A percentile compares a stretch with the other conserved stretches of the same genome.
phyloP scores from a whole-genome alignment of 208 protist genomes.

The Leishmania lainsoni region DNA sequence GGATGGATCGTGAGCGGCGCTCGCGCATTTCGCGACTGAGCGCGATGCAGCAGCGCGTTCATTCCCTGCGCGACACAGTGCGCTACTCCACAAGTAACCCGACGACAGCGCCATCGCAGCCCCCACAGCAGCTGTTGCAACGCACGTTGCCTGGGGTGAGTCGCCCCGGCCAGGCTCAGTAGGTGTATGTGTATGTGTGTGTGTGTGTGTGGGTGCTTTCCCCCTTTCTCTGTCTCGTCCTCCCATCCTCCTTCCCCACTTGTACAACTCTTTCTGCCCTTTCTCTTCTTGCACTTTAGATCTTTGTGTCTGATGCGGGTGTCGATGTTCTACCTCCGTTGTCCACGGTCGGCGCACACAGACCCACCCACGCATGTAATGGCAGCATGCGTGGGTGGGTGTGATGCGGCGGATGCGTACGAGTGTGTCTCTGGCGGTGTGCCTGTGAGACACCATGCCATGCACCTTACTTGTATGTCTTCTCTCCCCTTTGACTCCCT shows the following conservation, averaged over 20 bases:
- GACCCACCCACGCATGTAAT: neutral
- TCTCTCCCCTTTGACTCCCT: neutral
- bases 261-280: neutral
- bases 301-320: neutral
- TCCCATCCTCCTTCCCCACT: neutral
- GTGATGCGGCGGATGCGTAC: neutral
- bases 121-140: constrained; percentile 6
- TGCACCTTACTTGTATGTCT: neutral
- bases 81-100: constrained; percentile 2
- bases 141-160: constrained; percentile 15
- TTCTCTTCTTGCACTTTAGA: constrained; percentile 9
- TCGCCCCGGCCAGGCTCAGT: constrained; percentile 21
- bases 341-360: neutral
- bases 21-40: constrained; percentile 64
- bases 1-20: constrained; percentile 63
- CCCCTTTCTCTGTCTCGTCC: neutral
- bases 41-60: constrained; percentile 68
- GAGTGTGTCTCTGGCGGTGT: neutral
- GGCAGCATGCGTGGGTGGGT: neutral
- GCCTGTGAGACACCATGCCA: neutral
- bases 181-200: neutral
- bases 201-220: neutral
- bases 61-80: constrained; percentile 58
- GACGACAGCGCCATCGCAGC: constrained; percentile 5
- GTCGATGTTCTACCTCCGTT: neutral